Base-by-base conservation (phyloP, 2,329 filamentous ascomycete species). In the Ophiosphaerella korrae region DNA sequence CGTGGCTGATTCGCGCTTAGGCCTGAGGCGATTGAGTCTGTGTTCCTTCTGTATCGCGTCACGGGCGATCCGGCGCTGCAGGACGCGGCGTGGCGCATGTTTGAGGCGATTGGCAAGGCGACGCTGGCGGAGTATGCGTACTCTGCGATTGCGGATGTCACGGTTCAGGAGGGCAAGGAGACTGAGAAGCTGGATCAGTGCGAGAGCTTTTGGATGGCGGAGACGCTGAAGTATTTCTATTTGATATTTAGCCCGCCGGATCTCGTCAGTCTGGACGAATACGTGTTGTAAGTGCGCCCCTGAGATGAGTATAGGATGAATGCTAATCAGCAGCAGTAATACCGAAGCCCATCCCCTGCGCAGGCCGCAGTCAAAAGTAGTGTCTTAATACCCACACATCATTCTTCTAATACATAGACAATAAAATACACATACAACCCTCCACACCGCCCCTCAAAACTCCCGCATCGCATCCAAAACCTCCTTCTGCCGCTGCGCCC, bases 201-300 rank as follows among this genome's bases (percentile, higher is more conserved):
- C 38, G 71, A 96, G 77, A 92, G 88, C 66, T 96, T 95, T 74
- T 96, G 92, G 90, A 79, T 91, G 53, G 89, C 89, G 3, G 92
- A 96, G 80, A 96, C 91, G 35, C 78, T 96, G 62, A 97, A 96
- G 78, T 96, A 96, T 69, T 96, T 94, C 60, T 96, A 91, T 71
- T 73, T 96, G 49, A 80, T 96, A 42, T 96, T 89, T 70, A 85
- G 85, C 18, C 81, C 86, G 48, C 86, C 88, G 0, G 78, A 82
- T n/a, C 62, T 85, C 26, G 77, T 89, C 35, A 87, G 80, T 63
- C 70, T 90, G 64, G 88, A 91, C 68, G 81, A 88, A 7, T 90
- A 79, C 68, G 85, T 90, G 34, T 74, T 88, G 66, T 74, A 50
- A 72, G 69, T 62, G 23, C 1, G 6, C 33, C 7, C 12, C 39